These are phyloP conservation scores for Mitragyna speciosa DNA, from an alignment of 257 asterid genomes.

Conservation along the genomic window DNA sequence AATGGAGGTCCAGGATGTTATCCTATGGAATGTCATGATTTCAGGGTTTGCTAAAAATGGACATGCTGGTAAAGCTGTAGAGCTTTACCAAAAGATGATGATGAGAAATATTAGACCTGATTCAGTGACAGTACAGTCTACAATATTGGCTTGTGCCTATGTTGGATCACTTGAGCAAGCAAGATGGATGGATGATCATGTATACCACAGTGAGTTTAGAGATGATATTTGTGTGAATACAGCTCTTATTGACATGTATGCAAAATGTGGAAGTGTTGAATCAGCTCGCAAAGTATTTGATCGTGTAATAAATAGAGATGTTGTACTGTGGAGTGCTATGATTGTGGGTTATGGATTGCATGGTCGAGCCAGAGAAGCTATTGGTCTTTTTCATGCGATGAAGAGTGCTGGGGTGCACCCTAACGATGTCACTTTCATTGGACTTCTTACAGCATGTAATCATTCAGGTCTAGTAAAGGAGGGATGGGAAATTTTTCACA, in stretches of 20 bases:
- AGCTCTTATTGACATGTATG: slow-evolving; percentile 59
- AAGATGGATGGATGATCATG: slow-evolving; percentile 43
- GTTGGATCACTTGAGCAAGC: slow-evolving; percentile 66
- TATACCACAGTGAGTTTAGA: slow-evolving; percentile 27
- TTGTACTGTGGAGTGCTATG: slow-evolving; percentile 67
- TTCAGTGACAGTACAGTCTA: slow-evolving; percentile 50
- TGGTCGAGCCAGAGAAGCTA: slow-evolving; percentile 56
- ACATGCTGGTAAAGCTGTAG: slow-evolving; percentile 47
- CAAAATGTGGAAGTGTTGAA: slow-evolving; percentile 64
- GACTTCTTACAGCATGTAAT: slow-evolving; percentile 61
- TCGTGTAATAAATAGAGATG: slow-evolving; percentile 38
- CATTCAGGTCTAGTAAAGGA: slow-evolving; percentile 60
- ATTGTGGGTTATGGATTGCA: slow-evolving; percentile 57
- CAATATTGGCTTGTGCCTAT: slow-evolving; percentile 54
- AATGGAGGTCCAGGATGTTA: slow-evolving; percentile 28
- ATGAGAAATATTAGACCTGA: slow-evolving; percentile 39
- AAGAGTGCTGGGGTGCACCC: slow-evolving; percentile 33
- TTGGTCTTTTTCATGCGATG: slow-evolving; percentile 51
- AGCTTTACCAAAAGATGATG: slow-evolving; percentile 51
- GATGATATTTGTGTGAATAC: slow-evolving; percentile 40
- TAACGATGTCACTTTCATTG: slow-evolving; percentile 58
- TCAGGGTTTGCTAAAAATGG: slow-evolving; percentile 70
- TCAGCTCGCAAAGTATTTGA: slow-evolving; percentile 54
- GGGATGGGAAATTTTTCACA: slow-evolving; percentile 57
- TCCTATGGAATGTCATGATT: slow-evolving; percentile 67